Percentiles rank a stretch among this genome's conserved stretches.
These are phyloP conservation scores for Boletellus ananas DNA, from an alignment of 768 basidiomycete genomes.

Conservation along the genomic window DNA sequence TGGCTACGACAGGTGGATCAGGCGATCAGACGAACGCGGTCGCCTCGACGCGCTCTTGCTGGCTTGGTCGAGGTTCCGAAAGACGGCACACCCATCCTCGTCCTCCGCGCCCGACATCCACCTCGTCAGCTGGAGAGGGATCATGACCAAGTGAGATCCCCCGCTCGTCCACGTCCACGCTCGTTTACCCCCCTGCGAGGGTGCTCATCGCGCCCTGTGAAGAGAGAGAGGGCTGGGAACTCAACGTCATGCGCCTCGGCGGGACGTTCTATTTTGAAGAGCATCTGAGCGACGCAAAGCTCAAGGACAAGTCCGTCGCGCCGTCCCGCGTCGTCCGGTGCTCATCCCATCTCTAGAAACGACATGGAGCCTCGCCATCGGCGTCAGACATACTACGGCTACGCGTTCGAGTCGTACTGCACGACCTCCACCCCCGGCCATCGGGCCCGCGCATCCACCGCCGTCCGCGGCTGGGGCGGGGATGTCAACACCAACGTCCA, in stretches of 20 bases:
- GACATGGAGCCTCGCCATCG: conserved; percentile 61
- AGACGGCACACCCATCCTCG: conserved; percentile 31
- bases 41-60: conserved; percentile 66
- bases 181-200: conserved; percentile 39
- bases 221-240: conserved; percentile 70
- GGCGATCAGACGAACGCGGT: conserved; percentile 59
- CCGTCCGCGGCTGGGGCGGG: conserved; percentile 60
- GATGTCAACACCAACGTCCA: conserved; percentile 86
- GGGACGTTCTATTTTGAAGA: conserved; percentile 76
- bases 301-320: conserved; percentile 56
- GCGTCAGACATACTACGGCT: conserved; percentile 74
- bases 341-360: conserved; percentile 42
- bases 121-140: conserved; percentile 73
- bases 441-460: conserved; percentile 21
- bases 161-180: neutral
- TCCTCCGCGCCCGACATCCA: conserved; percentile 42
- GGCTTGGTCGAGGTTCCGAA: conserved; percentile 45
- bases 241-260: conserved; percentile 77
- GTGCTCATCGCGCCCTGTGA: conserved; percentile 83
- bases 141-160: conserved; percentile 71
- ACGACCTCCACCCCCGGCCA: conserved; percentile 41
- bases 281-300: conserved; percentile 53
- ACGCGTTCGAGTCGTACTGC: conserved; percentile 87
- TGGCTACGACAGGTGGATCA: conserved; percentile 73
- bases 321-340: neutral